Evolutionary conservation across 495 filamentous ascomycete genomes (phyloP).

Genomic region (Penicillium verhagenii): DNA sequence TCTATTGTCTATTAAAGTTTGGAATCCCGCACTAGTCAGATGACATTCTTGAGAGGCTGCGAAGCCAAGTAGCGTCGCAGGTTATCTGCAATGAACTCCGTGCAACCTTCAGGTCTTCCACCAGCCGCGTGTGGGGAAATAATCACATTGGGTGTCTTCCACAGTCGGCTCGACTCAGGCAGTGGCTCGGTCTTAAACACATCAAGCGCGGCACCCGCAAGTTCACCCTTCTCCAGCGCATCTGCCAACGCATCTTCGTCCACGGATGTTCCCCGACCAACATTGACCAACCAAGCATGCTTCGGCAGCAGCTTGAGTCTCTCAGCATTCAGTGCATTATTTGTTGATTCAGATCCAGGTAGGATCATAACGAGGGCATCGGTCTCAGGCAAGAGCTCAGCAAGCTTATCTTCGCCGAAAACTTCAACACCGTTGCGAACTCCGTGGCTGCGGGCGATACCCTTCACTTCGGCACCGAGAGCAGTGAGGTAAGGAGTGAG

Average conservation of each 20-base stretch:
- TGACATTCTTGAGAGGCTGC: constrained; percentile 52
- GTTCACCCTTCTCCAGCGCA: constrained; percentile 54
- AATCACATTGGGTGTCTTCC: constrained; percentile 51
- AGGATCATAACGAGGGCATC: constrained; percentile 34
- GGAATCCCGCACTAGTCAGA: constrained; percentile 22
- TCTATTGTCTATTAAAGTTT: constrained; percentile 4
- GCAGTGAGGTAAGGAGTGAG: constrained; percentile 27
- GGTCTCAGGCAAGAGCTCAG: constrained; percentile 22
- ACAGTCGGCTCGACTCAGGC: constrained; percentile 46
- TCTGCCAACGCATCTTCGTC: constrained; percentile 66
- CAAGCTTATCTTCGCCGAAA: constrained; percentile 35
- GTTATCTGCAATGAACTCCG: constrained; percentile 54
- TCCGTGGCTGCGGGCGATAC: constrained; percentile 24
- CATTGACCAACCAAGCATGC: constrained; percentile 65
- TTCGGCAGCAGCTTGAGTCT: constrained; percentile 41
- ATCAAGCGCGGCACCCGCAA: constrained; percentile 61
- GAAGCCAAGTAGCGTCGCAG: constrained; percentile 50
- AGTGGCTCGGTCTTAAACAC: constrained; percentile 61
- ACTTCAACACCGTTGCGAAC: constrained; percentile 43
- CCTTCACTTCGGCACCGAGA: constrained; percentile 25
- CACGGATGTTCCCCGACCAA: constrained; percentile 65
- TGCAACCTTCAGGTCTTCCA: constrained; percentile 53
- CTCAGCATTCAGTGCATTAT: constrained; percentile 26
- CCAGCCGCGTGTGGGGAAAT: constrained; percentile 70
- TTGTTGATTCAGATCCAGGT: constrained; percentile 25